These are phyloP conservation scores for Podospora appendiculata DNA, from an alignment of 495 filamentous ascomycete species.

Conservation along the genomic window DNA sequence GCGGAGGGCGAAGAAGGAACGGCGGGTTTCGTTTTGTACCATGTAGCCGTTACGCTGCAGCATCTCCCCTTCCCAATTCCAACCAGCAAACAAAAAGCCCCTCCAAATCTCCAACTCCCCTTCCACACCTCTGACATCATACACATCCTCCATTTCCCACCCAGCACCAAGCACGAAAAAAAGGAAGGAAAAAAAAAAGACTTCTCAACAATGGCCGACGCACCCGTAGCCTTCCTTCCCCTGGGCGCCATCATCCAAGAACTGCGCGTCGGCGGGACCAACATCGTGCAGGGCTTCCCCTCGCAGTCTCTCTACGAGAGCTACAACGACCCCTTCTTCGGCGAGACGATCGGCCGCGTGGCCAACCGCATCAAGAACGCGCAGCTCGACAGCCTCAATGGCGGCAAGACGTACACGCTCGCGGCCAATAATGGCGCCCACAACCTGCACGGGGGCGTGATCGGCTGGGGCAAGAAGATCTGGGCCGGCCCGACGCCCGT, in stretches of 20 bases:
- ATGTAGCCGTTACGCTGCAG: too few relatives aligned
- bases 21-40: too few relatives aligned
- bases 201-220: slow-evolving; percentile 14
- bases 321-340: slow-evolving; percentile 73
- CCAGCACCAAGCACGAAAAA: too few relatives aligned
- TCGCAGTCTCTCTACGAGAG: slow-evolving; percentile 61
- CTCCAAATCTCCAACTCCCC: too few relatives aligned
- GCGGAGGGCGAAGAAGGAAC: too few relatives aligned
- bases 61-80: too few relatives aligned
- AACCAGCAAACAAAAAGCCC: too few relatives aligned
- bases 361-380: slow-evolving; percentile 80
- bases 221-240: slow-evolving; percentile 61
- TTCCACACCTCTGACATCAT: too few relatives aligned
- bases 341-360: slow-evolving; percentile 87
- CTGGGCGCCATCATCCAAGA: slow-evolving; percentile 84
- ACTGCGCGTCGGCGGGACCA: slow-evolving; percentile 63
- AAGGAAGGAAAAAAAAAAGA: too few relatives aligned
- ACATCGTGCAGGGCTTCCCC: slow-evolving; percentile 84
- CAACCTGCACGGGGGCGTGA: slow-evolving; percentile 69
- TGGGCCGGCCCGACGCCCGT: slow-evolving; percentile 71
- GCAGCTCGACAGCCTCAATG: slow-evolving; percentile 64
- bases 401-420: slow-evolving; percentile 55
- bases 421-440: slow-evolving; percentile 71
- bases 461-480: slow-evolving; percentile 77
- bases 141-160: too few relatives aligned